Evolutionary conservation across 2,329 filamentous ascomycete genomes (phyloP), one percentile per base, ranked within the genome.

Genomic region (Botrytis deweyae): DNA sequence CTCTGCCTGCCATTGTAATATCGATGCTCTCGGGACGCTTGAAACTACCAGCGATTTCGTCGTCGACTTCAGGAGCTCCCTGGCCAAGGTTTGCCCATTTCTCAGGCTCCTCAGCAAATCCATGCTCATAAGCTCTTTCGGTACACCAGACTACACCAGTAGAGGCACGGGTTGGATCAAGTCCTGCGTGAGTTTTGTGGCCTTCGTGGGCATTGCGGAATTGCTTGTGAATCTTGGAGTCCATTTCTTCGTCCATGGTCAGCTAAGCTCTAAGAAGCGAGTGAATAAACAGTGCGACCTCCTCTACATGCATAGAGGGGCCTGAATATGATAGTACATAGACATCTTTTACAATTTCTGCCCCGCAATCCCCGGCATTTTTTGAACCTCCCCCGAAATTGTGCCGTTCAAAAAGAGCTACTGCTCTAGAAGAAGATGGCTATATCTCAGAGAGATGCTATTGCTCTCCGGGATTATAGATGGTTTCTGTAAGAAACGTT

Each of bases 91-190:
- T 98, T 74, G 95, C 94, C 95, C 95, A 98, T 76, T 87, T 84
- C 3, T 92, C 88, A 18, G 94, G 95, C 78, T 95, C 87, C 6
- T 98, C 95, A 69, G 90, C 85, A 85, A 92, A 98, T 79, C 95
- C 95, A 84, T 95, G 93, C 84, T 98, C 94, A 82, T 90, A 89
- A 72, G 95, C 95, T 78, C 93, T 91, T 84, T 96, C 93, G 4
- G 91, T 94, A 77, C 92, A 94, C 95, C 95, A 98, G 76, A 98
- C 93, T 6, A 98, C 95, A 83, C 95, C 95, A 22, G 95, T 98
- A 25, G 93, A 97, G 63, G 94, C 92, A 82, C 94, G 90, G 75
- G 90, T 92, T 72, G 94, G 92, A 81, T 98, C 95, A 77, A 98
- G 91, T 79, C 95, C 95, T 75, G 95, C 94, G 83, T 98, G 95